Evolutionary conservation across 2,329 filamentous ascomycete species (phyloP).

Genomic region (Lachnellula arida): DNA sequence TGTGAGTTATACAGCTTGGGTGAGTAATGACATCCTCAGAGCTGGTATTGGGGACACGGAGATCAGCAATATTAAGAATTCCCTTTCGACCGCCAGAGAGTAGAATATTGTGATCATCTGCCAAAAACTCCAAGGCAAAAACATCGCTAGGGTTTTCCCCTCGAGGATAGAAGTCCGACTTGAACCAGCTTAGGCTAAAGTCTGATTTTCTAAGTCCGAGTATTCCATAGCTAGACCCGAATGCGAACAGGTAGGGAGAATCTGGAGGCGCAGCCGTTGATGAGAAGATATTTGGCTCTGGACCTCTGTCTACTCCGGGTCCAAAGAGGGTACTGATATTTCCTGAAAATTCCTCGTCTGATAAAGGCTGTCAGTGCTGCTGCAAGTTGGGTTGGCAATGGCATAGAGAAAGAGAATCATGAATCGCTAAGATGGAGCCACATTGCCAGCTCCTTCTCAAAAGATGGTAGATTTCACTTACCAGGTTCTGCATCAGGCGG

Average conservation of each 20-base stretch:
- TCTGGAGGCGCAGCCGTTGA: constrained; percentile 38
- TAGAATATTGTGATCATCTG: constrained; percentile 40
- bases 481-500: not conserved
- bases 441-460: no score
- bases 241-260: constrained; percentile 40
- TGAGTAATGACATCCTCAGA: constrained; percentile 29
- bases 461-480: not conserved
- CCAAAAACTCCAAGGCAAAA: constrained; percentile 46
- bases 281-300: constrained; percentile 33
- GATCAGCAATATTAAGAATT: constrained; percentile 35
- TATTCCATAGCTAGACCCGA: constrained; percentile 47
- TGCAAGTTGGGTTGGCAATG: not conserved
- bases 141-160: constrained; percentile 34
- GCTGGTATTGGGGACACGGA: constrained; percentile 25
- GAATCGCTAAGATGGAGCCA: no score
- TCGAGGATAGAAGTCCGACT: constrained; percentile 14
- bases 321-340: not conserved
- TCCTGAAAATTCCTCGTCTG: not conserved
- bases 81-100: constrained; percentile 49
- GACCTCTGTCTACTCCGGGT: constrained; percentile 4
- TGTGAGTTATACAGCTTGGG: constrained; percentile 41
- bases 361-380: not conserved
- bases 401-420: not conserved
- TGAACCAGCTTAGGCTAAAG: constrained; percentile 13
- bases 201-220: constrained; percentile 31